Evolutionary conservation across 768 basidiomycete genomes (phyloP).

Genomic region (Kwoniella shandongensis): DNA sequence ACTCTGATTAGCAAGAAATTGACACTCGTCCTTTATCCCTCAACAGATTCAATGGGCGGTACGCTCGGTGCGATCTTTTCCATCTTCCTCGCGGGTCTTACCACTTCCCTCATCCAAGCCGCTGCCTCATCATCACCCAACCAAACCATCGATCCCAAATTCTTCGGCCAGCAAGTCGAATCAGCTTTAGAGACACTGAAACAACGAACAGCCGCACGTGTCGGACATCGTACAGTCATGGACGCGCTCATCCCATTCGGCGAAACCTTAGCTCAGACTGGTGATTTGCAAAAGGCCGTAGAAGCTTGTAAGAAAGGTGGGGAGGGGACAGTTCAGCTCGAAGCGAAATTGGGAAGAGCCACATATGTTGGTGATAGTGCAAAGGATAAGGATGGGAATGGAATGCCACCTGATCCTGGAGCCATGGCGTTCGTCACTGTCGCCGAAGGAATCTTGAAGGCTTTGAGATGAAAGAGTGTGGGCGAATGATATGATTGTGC

Average conservation of each 20-base stretch:
- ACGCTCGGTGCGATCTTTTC: conserved; percentile 51
- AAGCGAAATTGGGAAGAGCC: conserved; percentile 48
- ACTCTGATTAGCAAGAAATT: neutral
- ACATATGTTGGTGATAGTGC: conserved; percentile 45
- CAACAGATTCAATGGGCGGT: conserved; percentile 47
- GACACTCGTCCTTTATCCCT: neutral
- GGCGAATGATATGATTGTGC: too few species aligned
- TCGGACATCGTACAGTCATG: conserved; percentile 52
- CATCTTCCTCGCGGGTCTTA: conserved; percentile 50
- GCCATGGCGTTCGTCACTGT: conserved; percentile 48
- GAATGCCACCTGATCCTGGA: conserved; percentile 50
- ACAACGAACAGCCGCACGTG: conserved; percentile 48
- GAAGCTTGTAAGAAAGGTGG: conserved; percentile 39
- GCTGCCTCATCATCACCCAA: conserved; percentile 15
- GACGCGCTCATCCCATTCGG: conserved; percentile 52
- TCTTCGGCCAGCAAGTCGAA: conserved; percentile 33
- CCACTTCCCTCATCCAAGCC: conserved; percentile 33
- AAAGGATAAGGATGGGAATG: conserved; percentile 28
- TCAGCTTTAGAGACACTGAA: conserved; percentile 42
- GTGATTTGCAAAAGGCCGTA: conserved; percentile 35
- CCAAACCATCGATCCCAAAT: conserved; percentile 21
- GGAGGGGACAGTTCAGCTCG: conserved; percentile 35
- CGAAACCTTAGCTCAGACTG: conserved; percentile 34
- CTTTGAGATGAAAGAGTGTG: neutral
- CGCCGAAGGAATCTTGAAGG: conserved; percentile 44